Base-by-base conservation (phyloP, 2,329 filamentous ascomycete species). In the Xylariaceae sp. region DNA sequence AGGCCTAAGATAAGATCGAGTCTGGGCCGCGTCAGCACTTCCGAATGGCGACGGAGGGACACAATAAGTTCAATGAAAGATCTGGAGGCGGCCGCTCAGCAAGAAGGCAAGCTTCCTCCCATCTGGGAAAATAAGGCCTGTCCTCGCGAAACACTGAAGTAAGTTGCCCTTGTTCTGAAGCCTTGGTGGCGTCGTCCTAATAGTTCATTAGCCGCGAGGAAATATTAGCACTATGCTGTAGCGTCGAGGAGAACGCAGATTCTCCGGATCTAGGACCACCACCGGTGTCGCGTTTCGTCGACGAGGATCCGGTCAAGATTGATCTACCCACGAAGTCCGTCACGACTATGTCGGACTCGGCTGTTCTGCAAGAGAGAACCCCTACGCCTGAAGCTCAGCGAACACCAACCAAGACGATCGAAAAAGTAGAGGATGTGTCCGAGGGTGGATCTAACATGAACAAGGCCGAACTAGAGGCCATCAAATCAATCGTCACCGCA, bases 51-150 rank as follows among this genome's bases (percentile, higher is more conserved):
- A 48, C 79, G 83, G 66, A 79, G 83, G 61, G 77, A 86, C 66
- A 74, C 80, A 57, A 76, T 81, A 67, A 57, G 61, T 47, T 70
- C 66, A 7, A 68, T 65, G 62, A 59, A 65, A 51, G 79, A 86
- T 29, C 72, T 80, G 21, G 82, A 86, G 63, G 66, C 73, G 67
- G 65, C 81, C 65, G 74, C 82, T 61, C 63, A 69, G 20, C 77
- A 82, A 61, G 80, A 86, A 62, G 79, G 80, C 20, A 77, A 84
- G 66, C 70, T 90, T 62, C 83, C 87, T 7, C 84, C 86, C 1
- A 91, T 93, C 48, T 75, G 81, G 40, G 90, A 93, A 71, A 83
- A 85, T 69, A 90, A 89, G 66, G 74, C 79, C 2, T 90, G 84
- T 66, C 86, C 88, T 10, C 79, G 89, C 50, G 79, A 80, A 63